phyloP scores from a whole-genome alignment of 805 yeast genomes.

The Candida endomychidarum region DNA sequence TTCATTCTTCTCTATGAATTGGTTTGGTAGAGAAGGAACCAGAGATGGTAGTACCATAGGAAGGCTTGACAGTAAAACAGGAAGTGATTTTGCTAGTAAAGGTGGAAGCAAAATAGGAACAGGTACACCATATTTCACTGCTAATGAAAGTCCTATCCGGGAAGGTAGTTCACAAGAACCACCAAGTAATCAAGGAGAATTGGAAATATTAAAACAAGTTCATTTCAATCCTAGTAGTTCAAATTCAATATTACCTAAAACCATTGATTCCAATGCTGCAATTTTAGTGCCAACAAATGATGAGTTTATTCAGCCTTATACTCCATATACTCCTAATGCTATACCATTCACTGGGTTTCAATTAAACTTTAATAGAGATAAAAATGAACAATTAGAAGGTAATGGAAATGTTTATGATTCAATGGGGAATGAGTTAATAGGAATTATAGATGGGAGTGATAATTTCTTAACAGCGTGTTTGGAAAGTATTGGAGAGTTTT shows the following conservation, averaged over 20 bases:
- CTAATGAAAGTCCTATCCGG: constrained; percentile 1
- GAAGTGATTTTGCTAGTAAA: too few relatives aligned
- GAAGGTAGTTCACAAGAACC: not conserved
- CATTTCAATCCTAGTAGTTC: constrained; percentile 10
- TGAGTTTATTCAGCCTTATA: constrained; percentile 4
- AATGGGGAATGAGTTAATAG: constrained; percentile 12
- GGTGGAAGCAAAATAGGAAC: not conserved
- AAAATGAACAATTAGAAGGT: constrained; percentile 1
- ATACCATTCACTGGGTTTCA: constrained; percentile 12
- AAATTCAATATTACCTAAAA: constrained; percentile 7
- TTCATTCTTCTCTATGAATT: constrained; percentile 2
- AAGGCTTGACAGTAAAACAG: too few relatives aligned
- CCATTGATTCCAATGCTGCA: constrained; percentile 1
- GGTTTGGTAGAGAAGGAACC: constrained; percentile 4
- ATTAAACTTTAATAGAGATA: not conserved
- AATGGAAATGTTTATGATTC: constrained; percentile 12
- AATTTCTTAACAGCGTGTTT: constrained; percentile 16
- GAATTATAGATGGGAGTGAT: constrained; percentile 12
- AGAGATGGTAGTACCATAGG: not conserved
- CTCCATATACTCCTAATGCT: constrained; percentile 15
- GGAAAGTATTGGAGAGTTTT: constrained; percentile 21
- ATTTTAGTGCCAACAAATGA: not conserved
- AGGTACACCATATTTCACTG: constrained; percentile 6
- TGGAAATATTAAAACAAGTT: constrained; percentile 3
- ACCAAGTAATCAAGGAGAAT: too few relatives aligned